A percentile compares a stretch with the other conserved stretches of the same genome.
phyloP scores from a whole-genome alignment of 345 rosid species.

The Arabis alpina region DNA sequence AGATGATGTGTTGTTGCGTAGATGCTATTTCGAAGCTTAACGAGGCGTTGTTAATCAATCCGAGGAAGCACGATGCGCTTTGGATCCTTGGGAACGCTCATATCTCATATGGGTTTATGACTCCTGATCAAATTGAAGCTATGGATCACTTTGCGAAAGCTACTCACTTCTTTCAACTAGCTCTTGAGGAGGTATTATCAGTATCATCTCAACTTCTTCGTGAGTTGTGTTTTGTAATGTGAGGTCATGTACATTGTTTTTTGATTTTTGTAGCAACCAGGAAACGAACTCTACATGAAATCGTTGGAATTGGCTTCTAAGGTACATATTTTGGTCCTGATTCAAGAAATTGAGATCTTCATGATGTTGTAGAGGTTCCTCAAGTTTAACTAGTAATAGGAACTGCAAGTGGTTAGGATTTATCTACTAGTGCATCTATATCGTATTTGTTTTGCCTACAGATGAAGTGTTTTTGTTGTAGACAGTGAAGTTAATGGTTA shows the following conservation, averaged over 20 bases:
- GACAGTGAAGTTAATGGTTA: too few relatives aligned
- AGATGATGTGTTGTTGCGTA: constrained; percentile 37
- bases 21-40: constrained; percentile 67
- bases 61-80: constrained; percentile 52
- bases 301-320: constrained; percentile 58
- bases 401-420: not conserved
- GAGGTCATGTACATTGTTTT: too few relatives aligned
- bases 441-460: too few relatives aligned
- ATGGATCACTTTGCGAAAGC: constrained; percentile 49
- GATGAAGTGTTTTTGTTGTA: too few relatives aligned
- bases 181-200: constrained; percentile 48
- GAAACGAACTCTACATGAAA: constrained; percentile 53
- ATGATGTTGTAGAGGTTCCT: not conserved
- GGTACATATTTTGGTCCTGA: constrained; percentile 42
- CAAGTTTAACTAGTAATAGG: not conserved
- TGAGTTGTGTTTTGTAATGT: not conserved
- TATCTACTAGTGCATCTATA: too few relatives aligned
- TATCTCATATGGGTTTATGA: constrained; percentile 57
- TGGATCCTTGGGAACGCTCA: constrained; percentile 71
- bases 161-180: too few relatives aligned
- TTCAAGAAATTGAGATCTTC: not conserved
- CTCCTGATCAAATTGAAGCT: constrained; percentile 53
- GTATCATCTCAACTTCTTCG: not conserved
- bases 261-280: constrained; percentile 62
- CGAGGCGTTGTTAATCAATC: constrained; percentile 56